Evolutionary conservation across 495 filamentous ascomycete species (phyloP).

Genomic region (Penicillium atrosanguineum): DNA sequence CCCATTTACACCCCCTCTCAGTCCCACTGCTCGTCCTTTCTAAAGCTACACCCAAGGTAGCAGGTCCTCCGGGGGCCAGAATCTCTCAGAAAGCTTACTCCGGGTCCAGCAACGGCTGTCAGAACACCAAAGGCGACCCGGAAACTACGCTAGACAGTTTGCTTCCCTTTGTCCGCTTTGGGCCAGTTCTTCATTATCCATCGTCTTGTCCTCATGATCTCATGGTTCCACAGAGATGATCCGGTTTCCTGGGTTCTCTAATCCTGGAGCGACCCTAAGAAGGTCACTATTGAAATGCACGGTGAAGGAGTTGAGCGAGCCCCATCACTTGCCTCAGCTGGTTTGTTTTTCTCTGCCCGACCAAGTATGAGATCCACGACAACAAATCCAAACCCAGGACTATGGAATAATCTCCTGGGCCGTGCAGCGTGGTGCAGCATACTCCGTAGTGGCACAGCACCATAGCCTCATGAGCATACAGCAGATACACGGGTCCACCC

Average conservation of each 20-base stretch:
- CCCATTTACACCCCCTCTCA: neutral
- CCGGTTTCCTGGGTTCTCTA: neutral
- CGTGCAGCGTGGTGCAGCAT: neutral
- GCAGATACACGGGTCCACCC: neutral
- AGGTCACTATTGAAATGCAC: neutral
- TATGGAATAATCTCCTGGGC: neutral
- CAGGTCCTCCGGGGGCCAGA: conserved; percentile 10
- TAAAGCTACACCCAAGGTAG: conserved; percentile 5
- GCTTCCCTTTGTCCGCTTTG: conserved; percentile 5
- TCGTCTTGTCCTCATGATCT: conserved; percentile 18
- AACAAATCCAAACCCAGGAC: neutral
- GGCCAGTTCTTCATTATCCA: neutral
- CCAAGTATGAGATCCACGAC: neutral
- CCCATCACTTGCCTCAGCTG: neutral
- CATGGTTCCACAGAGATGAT: conserved; percentile 19
- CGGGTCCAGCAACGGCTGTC: conserved; percentile 27
- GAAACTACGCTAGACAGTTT: conserved; percentile 12
- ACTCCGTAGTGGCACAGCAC: neutral
- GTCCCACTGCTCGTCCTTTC: neutral
- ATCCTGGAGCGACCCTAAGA: neutral
- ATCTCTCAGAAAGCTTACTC: conserved; percentile 13
- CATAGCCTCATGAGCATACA: neutral
- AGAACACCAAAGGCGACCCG: conserved; percentile 15
- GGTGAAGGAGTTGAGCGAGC: neutral
- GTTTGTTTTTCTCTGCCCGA: neutral